phyloP scores from a whole-genome alignment of 2,329 filamentous ascomycete species.

The Plenodomus biglobosus region DNA sequence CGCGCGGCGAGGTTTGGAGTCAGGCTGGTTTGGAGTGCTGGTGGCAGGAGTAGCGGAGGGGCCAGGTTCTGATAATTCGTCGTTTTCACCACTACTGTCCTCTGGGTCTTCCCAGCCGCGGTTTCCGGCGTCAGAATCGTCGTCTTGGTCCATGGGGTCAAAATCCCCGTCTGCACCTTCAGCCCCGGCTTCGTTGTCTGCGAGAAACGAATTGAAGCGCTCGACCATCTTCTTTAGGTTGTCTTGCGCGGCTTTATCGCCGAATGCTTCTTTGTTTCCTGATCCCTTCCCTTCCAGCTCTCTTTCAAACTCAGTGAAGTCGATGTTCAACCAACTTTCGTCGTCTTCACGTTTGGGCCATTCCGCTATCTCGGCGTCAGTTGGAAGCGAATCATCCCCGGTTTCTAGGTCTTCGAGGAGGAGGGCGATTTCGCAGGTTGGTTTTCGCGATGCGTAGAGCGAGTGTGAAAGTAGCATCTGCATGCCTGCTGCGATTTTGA shows the following conservation, averaged over 20 bases:
- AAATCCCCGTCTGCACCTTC: slow-evolving; percentile 70
- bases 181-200: slow-evolving; percentile 77
- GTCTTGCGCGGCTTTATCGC: slow-evolving; percentile 67
- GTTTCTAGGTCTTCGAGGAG: slow-evolving; percentile 73
- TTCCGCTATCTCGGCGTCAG: slow-evolving; percentile 66
- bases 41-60: slow-evolving; percentile 64
- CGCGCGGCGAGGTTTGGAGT: slow-evolving; percentile 37
- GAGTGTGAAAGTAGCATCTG: slow-evolving; percentile 78
- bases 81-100: slow-evolving; percentile 49
- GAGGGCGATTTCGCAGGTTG: slow-evolving; percentile 73
- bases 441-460: slow-evolving; percentile 66
- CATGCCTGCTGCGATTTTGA: slow-evolving; percentile 88
- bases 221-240: slow-evolving; percentile 89
- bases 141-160: slow-evolving; percentile 69
- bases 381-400: slow-evolving; percentile 71
- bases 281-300: slow-evolving; percentile 63
- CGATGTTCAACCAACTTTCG: slow-evolving; percentile 89
- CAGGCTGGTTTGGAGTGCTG: slow-evolving; percentile 2
- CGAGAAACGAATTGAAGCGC: slow-evolving; percentile 88
- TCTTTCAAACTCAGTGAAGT: slow-evolving; percentile 83
- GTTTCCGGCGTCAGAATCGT: slow-evolving; percentile 53
- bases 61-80: slow-evolving; percentile 41
- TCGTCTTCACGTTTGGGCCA: slow-evolving; percentile 79
- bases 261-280: slow-evolving; percentile 49
- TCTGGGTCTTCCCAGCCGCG: slow-evolving; percentile 48